A percentile compares a stretch with the other conserved stretches of the same genome.
These are phyloP conservation scores for Hanseniaspora mollemarum DNA, from an alignment of 805 yeast species.

Conservation along the genomic window DNA sequence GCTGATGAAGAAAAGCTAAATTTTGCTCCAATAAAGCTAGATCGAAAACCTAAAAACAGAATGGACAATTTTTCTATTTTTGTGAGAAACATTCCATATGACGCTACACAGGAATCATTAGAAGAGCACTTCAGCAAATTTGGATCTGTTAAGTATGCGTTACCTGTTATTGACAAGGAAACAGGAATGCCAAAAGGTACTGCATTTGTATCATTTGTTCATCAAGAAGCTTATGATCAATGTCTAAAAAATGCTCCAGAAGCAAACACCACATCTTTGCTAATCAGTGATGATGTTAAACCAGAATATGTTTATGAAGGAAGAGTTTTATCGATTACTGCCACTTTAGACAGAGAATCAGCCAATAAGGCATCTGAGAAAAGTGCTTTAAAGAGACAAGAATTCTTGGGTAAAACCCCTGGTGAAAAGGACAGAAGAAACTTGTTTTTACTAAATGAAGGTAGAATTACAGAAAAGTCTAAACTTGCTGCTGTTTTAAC, in stretches of 20 bases:
- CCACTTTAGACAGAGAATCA: slow-evolving; percentile 77
- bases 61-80: slow-evolving; percentile 66
- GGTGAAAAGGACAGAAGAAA: slow-evolving; percentile 75
- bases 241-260: slow-evolving; percentile 75
- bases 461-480: slow-evolving; percentile 72
- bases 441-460: slow-evolving; percentile 80
- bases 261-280: slow-evolving; percentile 47
- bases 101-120: slow-evolving; percentile 71
- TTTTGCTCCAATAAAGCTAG: slow-evolving; percentile 27
- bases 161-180: slow-evolving; percentile 78
- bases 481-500: slow-evolving; percentile 61
- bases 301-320: slow-evolving; percentile 87
- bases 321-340: slow-evolving; percentile 68
- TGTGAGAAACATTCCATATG: slow-evolving; percentile 89
- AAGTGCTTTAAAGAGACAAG: slow-evolving; percentile 62
- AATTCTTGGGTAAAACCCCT: slow-evolving; percentile 66
- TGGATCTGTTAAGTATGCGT: slow-evolving; percentile 83
- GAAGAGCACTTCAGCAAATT: slow-evolving; percentile 67
- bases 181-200: slow-evolving; percentile 87
- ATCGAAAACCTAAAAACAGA: slow-evolving; percentile 40
- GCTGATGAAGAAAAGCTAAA: slow-evolving; percentile 29
- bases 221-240: slow-evolving; percentile 48
- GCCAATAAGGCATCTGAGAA: slow-evolving; percentile 65
- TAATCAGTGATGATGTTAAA: slow-evolving; percentile 85
- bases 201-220: slow-evolving; percentile 79